These are phyloP conservation scores for Colletotrichum acutatum DNA, from an alignment of 2,329 filamentous ascomycete species.

Conservation along the genomic window DNA sequence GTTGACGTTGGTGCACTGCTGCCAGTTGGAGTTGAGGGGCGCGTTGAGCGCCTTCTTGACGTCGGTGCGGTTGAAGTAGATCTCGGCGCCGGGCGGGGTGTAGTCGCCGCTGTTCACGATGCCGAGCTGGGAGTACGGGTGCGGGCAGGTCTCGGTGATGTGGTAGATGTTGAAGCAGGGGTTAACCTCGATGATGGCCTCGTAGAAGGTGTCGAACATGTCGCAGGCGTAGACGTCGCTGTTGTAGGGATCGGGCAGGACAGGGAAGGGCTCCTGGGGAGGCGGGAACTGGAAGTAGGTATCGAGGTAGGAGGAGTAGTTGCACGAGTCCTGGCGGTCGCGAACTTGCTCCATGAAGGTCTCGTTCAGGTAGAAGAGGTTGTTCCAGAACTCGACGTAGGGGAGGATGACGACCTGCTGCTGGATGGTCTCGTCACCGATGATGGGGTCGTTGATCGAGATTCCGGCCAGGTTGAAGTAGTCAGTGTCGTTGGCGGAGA, in stretches of 20 bases:
- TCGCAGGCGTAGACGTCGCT: constrained; percentile 60
- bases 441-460: constrained; percentile 78
- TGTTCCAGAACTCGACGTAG: constrained; percentile 70
- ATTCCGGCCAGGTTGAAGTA: constrained; percentile 77
- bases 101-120: constrained; percentile 74
- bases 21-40: constrained; percentile 49
- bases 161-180: constrained; percentile 88
- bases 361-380: constrained; percentile 73
- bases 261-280: constrained; percentile 62
- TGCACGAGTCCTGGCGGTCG: constrained; percentile 66
- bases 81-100: constrained; percentile 66
- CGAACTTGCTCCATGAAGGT: constrained; percentile 64
- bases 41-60: constrained; percentile 78
- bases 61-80: constrained; percentile 79
- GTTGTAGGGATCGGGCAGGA: constrained; percentile 55
- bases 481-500: constrained; percentile 71
- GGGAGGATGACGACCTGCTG: constrained; percentile 61
- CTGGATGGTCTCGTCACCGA: constrained; percentile 62
- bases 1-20: constrained; percentile 40
- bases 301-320: constrained; percentile 69
- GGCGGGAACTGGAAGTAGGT: constrained; percentile 77
- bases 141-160: constrained; percentile 77
- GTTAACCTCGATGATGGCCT: constrained; percentile 68
- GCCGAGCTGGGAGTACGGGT: constrained; percentile 76
- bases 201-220: constrained; percentile 63